phyloP scores from a whole-genome alignment of 1,284 basidiomycete genomes.

The Cronartium ribicola region DNA sequence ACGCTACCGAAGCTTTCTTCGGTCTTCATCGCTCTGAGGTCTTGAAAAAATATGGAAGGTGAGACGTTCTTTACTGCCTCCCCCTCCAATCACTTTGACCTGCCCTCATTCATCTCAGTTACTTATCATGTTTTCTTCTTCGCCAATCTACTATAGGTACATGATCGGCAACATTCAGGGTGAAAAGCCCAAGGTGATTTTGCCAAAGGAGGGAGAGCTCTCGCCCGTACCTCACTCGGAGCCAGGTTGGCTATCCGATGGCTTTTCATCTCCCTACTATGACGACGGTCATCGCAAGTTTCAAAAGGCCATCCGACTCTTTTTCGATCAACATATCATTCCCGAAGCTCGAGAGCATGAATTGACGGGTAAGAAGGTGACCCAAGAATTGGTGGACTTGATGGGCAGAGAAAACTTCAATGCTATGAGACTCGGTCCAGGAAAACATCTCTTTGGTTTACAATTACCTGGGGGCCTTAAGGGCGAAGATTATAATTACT shows the following conservation, averaged over 20 bases:
- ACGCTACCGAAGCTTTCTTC: slow-evolving; percentile 80
- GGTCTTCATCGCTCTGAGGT: slow-evolving; percentile 75
- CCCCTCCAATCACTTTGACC: neutral
- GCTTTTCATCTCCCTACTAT: slow-evolving; percentile 79
- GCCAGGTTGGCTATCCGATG: slow-evolving; percentile 73
- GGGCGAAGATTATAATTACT: slow-evolving; percentile 80
- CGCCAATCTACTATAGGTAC: slow-evolving; percentile 43
- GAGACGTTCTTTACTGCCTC: slow-evolving; percentile 61
- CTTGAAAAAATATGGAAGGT: slow-evolving; percentile 65
- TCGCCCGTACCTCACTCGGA: slow-evolving; percentile 74
- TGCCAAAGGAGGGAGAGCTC: slow-evolving; percentile 59
- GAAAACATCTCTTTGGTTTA: slow-evolving; percentile 72
- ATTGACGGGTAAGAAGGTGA: slow-evolving; percentile 49
- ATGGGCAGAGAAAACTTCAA: slow-evolving; percentile 60
- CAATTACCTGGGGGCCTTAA: slow-evolving; percentile 73
- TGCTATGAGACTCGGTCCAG: slow-evolving; percentile 81
- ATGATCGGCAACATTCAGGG: slow-evolving; percentile 57
- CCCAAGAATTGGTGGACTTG: slow-evolving; percentile 50
- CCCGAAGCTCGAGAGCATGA: slow-evolving; percentile 50
- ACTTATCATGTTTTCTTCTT: slow-evolving; percentile 8
- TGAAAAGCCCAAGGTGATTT: slow-evolving; percentile 60
- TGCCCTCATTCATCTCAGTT: neutral
- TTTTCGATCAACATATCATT: slow-evolving; percentile 47
- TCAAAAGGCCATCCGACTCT: slow-evolving; percentile 46
- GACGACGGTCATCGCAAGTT: slow-evolving; percentile 56